These are phyloP conservation scores for Verticillium nubilum DNA, from an alignment of 2,329 filamentous ascomycete genomes.

Conservation along the genomic window DNA sequence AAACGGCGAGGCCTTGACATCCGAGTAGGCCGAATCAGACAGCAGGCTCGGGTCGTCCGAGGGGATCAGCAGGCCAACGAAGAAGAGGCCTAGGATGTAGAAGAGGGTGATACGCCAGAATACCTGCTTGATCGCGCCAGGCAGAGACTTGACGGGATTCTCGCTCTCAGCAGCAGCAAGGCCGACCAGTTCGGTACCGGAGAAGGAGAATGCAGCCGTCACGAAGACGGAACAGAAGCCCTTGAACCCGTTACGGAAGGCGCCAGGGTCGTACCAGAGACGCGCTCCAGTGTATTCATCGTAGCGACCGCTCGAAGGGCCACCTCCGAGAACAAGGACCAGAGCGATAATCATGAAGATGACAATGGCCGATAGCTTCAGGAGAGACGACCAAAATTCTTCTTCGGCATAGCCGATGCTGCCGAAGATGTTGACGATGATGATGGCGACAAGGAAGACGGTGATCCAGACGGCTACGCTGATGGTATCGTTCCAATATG, in stretches of 20 bases:
- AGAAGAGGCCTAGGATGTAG: conserved; percentile 46
- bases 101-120: conserved; percentile 54
- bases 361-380: conserved; percentile 41
- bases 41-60: conserved; percentile 38
- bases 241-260: conserved; percentile 69
- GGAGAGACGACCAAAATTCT: conserved; percentile 46
- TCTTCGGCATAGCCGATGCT: conserved; percentile 47
- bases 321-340: conserved; percentile 54
- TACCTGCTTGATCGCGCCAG: conserved; percentile 78
- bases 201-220: conserved; percentile 68
- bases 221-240: conserved; percentile 69
- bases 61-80: conserved; percentile 44
- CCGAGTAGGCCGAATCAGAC: conserved; percentile 3
- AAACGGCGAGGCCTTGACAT: conserved; percentile 44
- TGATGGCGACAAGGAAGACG: conserved; percentile 41
- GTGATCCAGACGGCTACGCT: conserved; percentile 49
- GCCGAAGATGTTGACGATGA: conserved; percentile 40
- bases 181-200: conserved; percentile 70
- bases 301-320: conserved; percentile 42
- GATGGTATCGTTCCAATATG: conserved; percentile 36
- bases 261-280: conserved; percentile 44
- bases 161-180: conserved; percentile 66
- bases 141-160: conserved; percentile 68
- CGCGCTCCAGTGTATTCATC: conserved; percentile 42
- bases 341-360: conserved; percentile 61